Percentiles rank a stretch among this genome's conserved stretches.
Conservation (phyloP, 805 yeast species). For the Candida adriatica region DNA sequence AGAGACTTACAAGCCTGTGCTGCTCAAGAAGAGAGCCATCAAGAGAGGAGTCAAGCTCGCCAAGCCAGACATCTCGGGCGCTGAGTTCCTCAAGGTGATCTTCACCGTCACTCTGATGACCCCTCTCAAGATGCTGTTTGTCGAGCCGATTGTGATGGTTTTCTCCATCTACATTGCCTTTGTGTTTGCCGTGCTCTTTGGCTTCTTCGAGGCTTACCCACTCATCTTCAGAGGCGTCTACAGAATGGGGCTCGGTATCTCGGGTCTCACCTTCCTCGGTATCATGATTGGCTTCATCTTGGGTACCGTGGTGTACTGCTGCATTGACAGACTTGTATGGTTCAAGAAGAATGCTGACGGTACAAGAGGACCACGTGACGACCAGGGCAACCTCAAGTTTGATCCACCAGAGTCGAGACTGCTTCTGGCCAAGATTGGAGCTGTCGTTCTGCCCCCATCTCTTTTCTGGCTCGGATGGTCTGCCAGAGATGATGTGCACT, state of each 20-base stretch:
- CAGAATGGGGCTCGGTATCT: constrained; percentile 48
- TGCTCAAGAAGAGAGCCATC: constrained; percentile 53
- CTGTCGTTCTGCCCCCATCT: constrained; percentile 57
- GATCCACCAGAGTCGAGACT: constrained; percentile 58
- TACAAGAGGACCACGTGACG: constrained; percentile 44
- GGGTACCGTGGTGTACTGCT: constrained; percentile 48
- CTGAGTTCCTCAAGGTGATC: constrained; percentile 37
- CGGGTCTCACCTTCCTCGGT: constrained; percentile 66
- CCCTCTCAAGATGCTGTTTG: constrained; percentile 61
- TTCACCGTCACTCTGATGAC: constrained; percentile 46
- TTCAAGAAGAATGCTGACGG: constrained; percentile 60
- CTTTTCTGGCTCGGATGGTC: constrained; percentile 85
- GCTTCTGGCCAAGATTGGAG: constrained; percentile 58
- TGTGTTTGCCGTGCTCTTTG: constrained; percentile 70
- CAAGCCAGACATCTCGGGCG: constrained; percentile 27
- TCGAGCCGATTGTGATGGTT: constrained; percentile 69
- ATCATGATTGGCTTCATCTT: constrained; percentile 60
- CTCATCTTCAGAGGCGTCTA: constrained; percentile 64
- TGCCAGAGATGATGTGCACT: constrained; percentile 50
- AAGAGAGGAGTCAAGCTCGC: constrained; percentile 49
- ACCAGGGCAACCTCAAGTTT: constrained; percentile 42
- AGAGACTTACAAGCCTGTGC: constrained; percentile 68
- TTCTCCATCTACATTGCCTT: constrained; percentile 68
- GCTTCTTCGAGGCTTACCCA: constrained; percentile 76
- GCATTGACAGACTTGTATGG: constrained; percentile 39